Conservation (phyloP, 805 yeast genomes). For the Komagataella populi region DNA sequence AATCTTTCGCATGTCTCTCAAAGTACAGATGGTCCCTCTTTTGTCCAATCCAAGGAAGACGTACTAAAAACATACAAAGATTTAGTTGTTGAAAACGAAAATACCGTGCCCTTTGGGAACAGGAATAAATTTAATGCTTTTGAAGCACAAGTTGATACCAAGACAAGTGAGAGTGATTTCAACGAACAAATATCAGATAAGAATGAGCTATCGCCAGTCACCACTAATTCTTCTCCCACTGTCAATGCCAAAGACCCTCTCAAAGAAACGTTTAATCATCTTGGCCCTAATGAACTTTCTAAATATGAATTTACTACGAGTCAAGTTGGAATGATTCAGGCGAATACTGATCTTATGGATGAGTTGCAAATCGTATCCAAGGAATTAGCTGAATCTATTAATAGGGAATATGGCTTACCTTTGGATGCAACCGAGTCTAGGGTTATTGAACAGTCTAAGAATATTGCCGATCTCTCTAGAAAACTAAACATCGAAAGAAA, state of each 20-base stretch:
- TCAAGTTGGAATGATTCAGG: constrained; percentile 47
- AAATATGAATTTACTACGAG: constrained; percentile 33
- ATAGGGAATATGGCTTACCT: constrained; percentile 54
- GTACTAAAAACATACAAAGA: neutral
- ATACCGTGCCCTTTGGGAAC: neutral
- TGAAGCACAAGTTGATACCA: neutral
- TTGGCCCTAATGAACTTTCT: neutral
- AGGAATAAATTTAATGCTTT: neutral
- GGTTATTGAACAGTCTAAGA: constrained; percentile 22
- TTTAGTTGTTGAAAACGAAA: neutral
- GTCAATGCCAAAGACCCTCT: neutral
- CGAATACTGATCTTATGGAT: constrained; percentile 41
- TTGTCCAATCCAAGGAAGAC: neutral
- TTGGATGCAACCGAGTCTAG: constrained; percentile 11
- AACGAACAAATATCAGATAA: neutral
- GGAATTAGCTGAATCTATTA: constrained; percentile 61
- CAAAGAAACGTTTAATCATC: neutral
- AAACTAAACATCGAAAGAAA: constrained; percentile 51
- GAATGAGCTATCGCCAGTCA: neutral
- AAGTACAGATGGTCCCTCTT: neutral
- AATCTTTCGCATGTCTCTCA: neutral
- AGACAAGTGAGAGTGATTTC: neutral
- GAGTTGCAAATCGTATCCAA: constrained; percentile 58
- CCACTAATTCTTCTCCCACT: neutral
- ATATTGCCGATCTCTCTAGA: constrained; percentile 39